These are phyloP conservation scores for Coelastrella sp. DNA, from an alignment of 139 green algal species.

Conservation along the genomic window DNA sequence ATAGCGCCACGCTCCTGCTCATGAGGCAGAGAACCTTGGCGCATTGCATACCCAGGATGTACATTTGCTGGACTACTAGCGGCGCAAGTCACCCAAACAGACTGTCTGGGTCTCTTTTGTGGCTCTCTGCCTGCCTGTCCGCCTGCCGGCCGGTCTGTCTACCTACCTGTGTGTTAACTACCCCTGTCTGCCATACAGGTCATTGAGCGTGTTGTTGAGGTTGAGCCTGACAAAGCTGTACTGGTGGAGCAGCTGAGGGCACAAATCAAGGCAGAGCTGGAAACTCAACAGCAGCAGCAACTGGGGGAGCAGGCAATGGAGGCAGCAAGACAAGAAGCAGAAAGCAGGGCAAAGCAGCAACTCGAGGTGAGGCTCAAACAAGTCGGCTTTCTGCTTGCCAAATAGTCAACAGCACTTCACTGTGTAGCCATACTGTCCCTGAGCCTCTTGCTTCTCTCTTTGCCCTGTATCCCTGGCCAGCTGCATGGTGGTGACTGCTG, in stretches of 20 bases:
- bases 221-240: constrained; percentile 63
- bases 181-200: neutral
- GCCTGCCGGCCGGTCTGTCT: neutral
- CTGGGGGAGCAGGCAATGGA: constrained; percentile 52
- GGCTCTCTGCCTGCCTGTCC: neutral
- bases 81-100: neutral
- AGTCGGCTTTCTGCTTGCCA: neutral
- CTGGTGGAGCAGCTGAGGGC: constrained; percentile 62
- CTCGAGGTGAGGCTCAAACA: constrained; percentile 52
- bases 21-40: too few relatives aligned
- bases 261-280: constrained; percentile 69
- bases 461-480: neutral
- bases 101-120: neutral
- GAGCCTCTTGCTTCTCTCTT: too few relatives aligned
- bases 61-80: too few relatives aligned
- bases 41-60: too few relatives aligned
- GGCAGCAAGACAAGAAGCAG: constrained; percentile 59
- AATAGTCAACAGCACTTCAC: neutral
- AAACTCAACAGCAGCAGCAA: constrained; percentile 48
- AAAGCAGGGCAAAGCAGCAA: constrained; percentile 58
- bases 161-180: neutral
- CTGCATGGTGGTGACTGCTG: neutral
- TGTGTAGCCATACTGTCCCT: too few relatives aligned
- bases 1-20: too few relatives aligned
- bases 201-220: constrained; percentile 63